Conservation (phyloP, 2,329 filamentous ascomycete genomes). For the Penicillium glabrum region DNA sequence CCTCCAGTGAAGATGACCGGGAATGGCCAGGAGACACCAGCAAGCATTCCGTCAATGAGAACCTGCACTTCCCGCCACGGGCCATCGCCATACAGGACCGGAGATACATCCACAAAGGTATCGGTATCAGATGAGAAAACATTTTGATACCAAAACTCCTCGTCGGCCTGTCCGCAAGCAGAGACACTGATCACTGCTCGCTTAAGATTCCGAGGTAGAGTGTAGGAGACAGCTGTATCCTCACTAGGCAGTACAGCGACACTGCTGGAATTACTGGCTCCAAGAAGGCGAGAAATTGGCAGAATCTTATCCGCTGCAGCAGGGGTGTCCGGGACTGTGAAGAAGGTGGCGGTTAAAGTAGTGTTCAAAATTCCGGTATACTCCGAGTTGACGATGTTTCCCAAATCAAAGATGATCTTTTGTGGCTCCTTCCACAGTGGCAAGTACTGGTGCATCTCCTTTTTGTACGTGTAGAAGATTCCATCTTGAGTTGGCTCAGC, state of each 20-base stretch:
- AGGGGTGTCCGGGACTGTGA: neutral
- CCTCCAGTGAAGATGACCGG: neutral
- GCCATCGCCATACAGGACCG: neutral
- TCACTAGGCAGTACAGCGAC: neutral
- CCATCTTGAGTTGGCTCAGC: neutral
- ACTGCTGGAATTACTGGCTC: neutral
- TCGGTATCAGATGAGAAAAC: neutral
- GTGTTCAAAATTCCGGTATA: neutral
- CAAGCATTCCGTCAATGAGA: neutral
- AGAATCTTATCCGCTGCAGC: neutral
- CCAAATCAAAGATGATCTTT: neutral
- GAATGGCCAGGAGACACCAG: neutral
- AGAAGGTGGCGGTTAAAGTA: neutral
- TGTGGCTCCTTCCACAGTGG: neutral
- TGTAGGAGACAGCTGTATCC: neutral
- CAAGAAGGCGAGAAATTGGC: neutral
- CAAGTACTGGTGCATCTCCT: neutral
- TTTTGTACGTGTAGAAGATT: neutral
- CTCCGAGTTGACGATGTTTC: neutral
- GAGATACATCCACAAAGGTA: neutral
- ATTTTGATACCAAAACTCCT: constrained; percentile 1
- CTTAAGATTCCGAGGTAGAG: neutral
- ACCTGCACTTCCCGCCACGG: neutral
- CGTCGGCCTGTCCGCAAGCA: neutral
- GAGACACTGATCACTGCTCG: neutral